Evolutionary conservation across 2,329 filamentous ascomycete genomes (phyloP).

Genomic region (Aspergillus ochraceoroseus): DNA sequence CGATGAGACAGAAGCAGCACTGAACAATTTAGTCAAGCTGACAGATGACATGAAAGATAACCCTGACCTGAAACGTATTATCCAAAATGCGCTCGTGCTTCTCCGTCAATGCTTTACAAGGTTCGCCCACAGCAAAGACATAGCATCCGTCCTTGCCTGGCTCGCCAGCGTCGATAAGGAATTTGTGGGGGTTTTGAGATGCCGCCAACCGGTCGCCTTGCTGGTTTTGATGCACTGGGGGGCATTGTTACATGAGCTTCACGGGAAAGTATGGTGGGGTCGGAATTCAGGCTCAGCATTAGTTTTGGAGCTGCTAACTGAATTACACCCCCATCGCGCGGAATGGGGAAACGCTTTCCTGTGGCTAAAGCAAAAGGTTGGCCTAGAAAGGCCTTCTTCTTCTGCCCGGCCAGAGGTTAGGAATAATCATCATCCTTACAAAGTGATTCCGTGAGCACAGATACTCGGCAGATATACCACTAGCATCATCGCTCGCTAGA

Average conservation of each 20-base stretch:
- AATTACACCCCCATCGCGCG: slow-evolving; percentile 20
- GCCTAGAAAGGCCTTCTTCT: slow-evolving; percentile 20
- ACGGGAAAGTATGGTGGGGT: slow-evolving; percentile 37
- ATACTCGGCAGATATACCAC: neutral
- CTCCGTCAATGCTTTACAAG: slow-evolving; percentile 30
- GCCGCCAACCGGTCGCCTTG: slow-evolving; percentile 30
- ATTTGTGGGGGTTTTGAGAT: slow-evolving; percentile 29
- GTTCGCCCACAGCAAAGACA: slow-evolving; percentile 24
- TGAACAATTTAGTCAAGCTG: slow-evolving; percentile 26
- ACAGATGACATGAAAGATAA: slow-evolving; percentile 29
- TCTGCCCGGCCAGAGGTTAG: too few species aligned
- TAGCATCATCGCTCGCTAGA: too few species aligned
- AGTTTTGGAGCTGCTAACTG: slow-evolving; percentile 27
- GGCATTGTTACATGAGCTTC: slow-evolving; percentile 30
- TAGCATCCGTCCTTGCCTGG: slow-evolving; percentile 35
- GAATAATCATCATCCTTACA: too few species aligned
- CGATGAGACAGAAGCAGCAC: slow-evolving; percentile 24
- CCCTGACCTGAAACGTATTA: slow-evolving; percentile 28
- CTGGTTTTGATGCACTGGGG: slow-evolving; percentile 38
- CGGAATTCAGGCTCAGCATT: slow-evolving; percentile 30
- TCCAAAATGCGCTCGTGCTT: slow-evolving; percentile 28
- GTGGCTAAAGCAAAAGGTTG: slow-evolving; percentile 32
- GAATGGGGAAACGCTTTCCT: slow-evolving; percentile 27
- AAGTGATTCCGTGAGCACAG: too few species aligned
- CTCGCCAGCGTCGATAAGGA: slow-evolving; percentile 31